Percentiles rank a stretch among this genome's conserved stretches.
Conservation (phyloP, 352 stramenopile species). For the Phytophthora chlamydospora region DNA sequence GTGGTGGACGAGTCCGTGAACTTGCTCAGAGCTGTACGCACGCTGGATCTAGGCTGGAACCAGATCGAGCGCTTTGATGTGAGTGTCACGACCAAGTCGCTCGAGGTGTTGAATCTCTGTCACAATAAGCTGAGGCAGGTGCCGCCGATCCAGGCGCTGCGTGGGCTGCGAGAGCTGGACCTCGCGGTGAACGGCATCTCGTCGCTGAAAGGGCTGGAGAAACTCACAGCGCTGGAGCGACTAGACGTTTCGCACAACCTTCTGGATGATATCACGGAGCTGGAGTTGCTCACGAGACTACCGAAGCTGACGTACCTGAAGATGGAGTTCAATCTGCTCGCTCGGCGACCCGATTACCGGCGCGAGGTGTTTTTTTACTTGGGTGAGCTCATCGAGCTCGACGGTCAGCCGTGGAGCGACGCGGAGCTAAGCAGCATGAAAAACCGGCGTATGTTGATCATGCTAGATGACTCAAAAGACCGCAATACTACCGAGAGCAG, state of each 20-base stretch:
- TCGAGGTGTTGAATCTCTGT: conserved; percentile 67
- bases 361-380: conserved; percentile 85
- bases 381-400: conserved; percentile 66
- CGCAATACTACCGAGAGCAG: conserved; percentile 6
- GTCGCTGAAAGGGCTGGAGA: conserved; percentile 60
- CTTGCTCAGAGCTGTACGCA: conserved; percentile 43
- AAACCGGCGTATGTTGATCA: conserved; percentile 53
- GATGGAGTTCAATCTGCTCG: conserved; percentile 79
- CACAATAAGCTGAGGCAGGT: conserved; percentile 67
- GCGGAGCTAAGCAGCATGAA: conserved; percentile 80
- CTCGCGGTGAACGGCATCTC: conserved; percentile 70
- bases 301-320: conserved; percentile 49
- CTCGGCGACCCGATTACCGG: conserved; percentile 73
- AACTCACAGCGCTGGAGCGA: conserved; percentile 46
- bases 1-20: conserved; percentile 65
- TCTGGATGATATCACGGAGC: conserved; percentile 55
- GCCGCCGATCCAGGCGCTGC: conserved; percentile 49
- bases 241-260: conserved; percentile 80
- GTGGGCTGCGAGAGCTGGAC: conserved; percentile 56
- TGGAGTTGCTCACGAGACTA: conserved; percentile 60
- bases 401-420: conserved; percentile 62
- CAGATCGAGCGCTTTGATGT: conserved; percentile 52
- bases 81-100: conserved; percentile 33
- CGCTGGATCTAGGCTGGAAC: conserved; percentile 79
- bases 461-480: conserved; percentile 8